Conservation (phyloP, 2,329 filamentous ascomycete species). For the Pseudocercospora fijiensis region DNA sequence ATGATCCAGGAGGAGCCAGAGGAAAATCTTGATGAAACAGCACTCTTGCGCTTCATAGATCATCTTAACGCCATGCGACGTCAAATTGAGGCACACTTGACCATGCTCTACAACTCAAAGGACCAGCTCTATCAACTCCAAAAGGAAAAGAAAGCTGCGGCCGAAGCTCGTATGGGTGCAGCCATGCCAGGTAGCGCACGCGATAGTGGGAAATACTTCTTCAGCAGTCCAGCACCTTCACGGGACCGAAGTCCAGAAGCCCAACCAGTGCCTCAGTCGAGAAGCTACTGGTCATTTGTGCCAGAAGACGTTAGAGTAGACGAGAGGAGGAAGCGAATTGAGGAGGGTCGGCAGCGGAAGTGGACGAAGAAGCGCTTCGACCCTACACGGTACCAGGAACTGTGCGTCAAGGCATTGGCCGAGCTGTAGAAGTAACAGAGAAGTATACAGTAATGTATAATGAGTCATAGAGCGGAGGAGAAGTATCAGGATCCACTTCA, state of each 20-base stretch:
- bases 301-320: constrained; percentile 29
- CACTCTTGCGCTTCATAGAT: constrained; percentile 18
- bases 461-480: neutral
- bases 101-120: constrained; percentile 33
- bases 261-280: constrained; percentile 15
- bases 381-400: constrained; percentile 27
- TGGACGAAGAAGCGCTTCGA: constrained; percentile 36
- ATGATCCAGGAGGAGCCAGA: neutral
- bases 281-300: constrained; percentile 32
- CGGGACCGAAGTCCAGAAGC: neutral
- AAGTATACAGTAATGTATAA: neutral
- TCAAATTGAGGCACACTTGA: constrained; percentile 40
- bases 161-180: constrained; percentile 9
- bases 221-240: constrained; percentile 15
- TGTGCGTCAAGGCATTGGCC: constrained; percentile 34
- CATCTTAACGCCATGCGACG: constrained; percentile 32
- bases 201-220: constrained; percentile 8
- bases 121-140: constrained; percentile 17
- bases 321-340: constrained; percentile 32
- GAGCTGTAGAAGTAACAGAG: constrained; percentile 28
- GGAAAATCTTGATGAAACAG: constrained; percentile 10
- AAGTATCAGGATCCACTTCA: neutral
- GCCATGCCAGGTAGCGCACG: neutral
- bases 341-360: constrained; percentile 30
- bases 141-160: constrained; percentile 17